phyloP scores from a whole-genome alignment of 2,329 filamentous ascomycete genomes.

The Onygenales sp. region DNA sequence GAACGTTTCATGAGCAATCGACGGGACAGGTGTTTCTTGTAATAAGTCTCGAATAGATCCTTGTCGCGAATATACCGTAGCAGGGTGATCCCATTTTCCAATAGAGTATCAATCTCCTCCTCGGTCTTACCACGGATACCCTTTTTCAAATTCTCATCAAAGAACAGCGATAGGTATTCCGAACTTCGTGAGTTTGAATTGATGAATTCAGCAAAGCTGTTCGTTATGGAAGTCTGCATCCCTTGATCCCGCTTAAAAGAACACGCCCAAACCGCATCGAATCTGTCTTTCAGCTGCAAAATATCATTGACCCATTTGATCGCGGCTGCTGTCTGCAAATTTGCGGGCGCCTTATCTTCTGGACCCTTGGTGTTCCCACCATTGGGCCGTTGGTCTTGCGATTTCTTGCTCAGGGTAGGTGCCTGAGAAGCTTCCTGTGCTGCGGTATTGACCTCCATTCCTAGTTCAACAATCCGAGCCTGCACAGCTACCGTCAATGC shows the following conservation, averaged over 20 bases:
- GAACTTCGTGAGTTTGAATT: conserved; percentile 78
- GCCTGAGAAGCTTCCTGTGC: conserved; percentile 47
- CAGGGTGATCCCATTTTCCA: conserved; percentile 83
- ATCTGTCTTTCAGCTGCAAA: conserved; percentile 75
- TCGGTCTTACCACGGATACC: conserved; percentile 91
- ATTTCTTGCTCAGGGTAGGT: conserved; percentile 38
- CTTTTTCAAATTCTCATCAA: conserved; percentile 92
- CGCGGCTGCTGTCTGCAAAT: conserved; percentile 75
- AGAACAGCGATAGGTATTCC: conserved; percentile 91
- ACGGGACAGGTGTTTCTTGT: conserved; percentile 91
- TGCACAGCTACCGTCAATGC: conserved; percentile 64
- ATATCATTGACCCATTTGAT: conserved; percentile 96
- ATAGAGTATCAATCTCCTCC: conserved; percentile 67
- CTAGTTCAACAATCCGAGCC: conserved; percentile 66
- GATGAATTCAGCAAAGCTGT: conserved; percentile 87
- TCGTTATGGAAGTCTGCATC: conserved; percentile 72
- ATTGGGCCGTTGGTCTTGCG: conserved; percentile 37
- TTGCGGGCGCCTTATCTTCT: conserved; percentile 45
- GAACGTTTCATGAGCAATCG: conserved; percentile 82
- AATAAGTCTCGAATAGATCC: conserved; percentile 93
- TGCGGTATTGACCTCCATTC: conserved; percentile 67
- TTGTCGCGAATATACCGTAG: conserved; percentile 84
- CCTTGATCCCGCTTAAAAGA: conserved; percentile 69
- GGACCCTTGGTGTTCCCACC: conserved; percentile 40
- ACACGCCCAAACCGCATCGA: conserved; percentile 64